Percentiles rank a stretch among this genome's conserved stretches.
Conservation (phyloP, 2,329 filamentous ascomycete species). For the Ophiostoma piceae region DNA sequence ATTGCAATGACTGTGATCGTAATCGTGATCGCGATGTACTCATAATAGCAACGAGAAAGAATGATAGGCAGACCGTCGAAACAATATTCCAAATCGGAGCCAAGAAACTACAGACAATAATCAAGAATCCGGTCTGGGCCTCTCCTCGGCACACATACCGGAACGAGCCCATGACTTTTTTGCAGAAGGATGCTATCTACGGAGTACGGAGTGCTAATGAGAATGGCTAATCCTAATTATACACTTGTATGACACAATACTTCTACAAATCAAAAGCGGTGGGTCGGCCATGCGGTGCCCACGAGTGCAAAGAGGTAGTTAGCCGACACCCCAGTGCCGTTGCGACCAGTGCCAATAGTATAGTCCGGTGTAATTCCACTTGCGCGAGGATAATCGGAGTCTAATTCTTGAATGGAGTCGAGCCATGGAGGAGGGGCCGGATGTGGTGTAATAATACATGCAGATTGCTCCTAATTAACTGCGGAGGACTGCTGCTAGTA, state of each 20-base stretch:
- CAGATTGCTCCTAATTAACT: not conserved
- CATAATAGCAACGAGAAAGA: not conserved
- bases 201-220: not conserved
- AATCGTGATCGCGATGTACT: not conserved
- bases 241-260: constrained; percentile 7
- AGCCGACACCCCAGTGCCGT: not conserved
- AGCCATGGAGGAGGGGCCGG: not conserved
- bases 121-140: not conserved
- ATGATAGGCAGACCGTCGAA: not conserved
- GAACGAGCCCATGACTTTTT: not conserved
- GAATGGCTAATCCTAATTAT: not conserved
- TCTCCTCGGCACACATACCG: not conserved
- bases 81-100: not conserved
- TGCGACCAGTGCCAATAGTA: not conserved
- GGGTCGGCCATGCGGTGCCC: not conserved
- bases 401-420: not conserved
- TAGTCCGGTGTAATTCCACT: not conserved
- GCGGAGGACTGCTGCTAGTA: no score
- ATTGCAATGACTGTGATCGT: not conserved
- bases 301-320: not conserved
- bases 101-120: not conserved
- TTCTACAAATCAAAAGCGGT: not conserved
- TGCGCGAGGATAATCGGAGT: not conserved
- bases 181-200: not conserved
- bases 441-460: not conserved